Percentiles rank a stretch among this genome's conserved stretches.
Evolutionary conservation across 2,329 filamentous ascomycete genomes (phyloP).

Genomic region (Sarocladiaceae sp.): DNA sequence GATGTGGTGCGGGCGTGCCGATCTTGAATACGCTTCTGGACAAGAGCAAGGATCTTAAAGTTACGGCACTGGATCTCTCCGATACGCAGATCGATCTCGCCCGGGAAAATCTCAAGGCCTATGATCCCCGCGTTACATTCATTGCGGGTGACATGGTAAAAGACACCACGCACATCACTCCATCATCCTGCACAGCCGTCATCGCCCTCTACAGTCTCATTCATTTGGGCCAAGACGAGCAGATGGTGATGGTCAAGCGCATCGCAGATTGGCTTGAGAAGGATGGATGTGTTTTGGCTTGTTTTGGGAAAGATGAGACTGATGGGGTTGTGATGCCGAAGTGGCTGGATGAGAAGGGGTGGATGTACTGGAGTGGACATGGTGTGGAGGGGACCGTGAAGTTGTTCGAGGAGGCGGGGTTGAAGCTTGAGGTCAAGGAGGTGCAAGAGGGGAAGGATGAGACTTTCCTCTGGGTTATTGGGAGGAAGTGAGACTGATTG

Average conservation of each 20-base stretch:
- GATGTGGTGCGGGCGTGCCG: constrained; percentile 36
- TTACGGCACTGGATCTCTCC: constrained; percentile 37
- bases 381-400: constrained; percentile 28
- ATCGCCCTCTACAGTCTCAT: constrained; percentile 51
- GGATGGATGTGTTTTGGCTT: constrained; percentile 45
- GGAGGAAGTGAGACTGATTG: constrained; percentile 19
- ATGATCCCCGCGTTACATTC: constrained; percentile 9
- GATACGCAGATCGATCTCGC: constrained; percentile 30
- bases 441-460: constrained; percentile 27
- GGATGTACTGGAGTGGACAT: constrained; percentile 41
- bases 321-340: constrained; percentile 25
- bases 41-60: constrained; percentile 14
- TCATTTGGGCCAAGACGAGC: constrained; percentile 49
- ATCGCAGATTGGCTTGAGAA: constrained; percentile 45
- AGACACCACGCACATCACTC: constrained; percentile 22
- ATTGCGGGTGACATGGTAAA: constrained; percentile 33
- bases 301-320: constrained; percentile 31
- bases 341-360: constrained; percentile 36
- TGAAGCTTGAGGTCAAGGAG: constrained; percentile 27
- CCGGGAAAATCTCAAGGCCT: constrained; percentile 18
- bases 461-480: constrained; percentile 37
- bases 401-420: constrained; percentile 22
- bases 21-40: constrained; percentile 29
- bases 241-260: constrained; percentile 38
- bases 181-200: constrained; percentile 40